phyloP scores from a whole-genome alignment of 75 land plant species.

The Picea glauca region DNA sequence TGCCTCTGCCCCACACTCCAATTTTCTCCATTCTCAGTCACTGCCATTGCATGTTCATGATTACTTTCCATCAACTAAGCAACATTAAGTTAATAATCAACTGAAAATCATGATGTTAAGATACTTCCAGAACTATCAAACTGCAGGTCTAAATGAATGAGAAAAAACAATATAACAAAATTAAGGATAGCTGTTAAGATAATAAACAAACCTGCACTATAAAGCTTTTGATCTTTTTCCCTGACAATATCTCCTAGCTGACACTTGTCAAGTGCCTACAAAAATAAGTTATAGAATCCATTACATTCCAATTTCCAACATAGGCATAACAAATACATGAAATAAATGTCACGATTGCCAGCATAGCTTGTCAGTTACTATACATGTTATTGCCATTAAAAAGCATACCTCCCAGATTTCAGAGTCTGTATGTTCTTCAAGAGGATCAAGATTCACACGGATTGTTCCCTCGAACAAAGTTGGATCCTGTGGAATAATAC shows the following conservation, averaged over 20 bases:
- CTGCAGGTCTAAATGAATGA: not conserved
- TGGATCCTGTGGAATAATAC: slow-evolving; percentile 91
- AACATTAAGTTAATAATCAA: not conserved
- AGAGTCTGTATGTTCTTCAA: slow-evolving; percentile 60
- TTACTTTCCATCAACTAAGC: not conserved
- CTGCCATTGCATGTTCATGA: slow-evolving; percentile 24
- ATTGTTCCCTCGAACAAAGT: slow-evolving; percentile 78
- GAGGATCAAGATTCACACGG: slow-evolving; percentile 77
- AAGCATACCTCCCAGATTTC: slow-evolving; percentile 76
- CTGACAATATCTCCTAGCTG: slow-evolving; percentile 75
- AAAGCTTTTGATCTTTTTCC: slow-evolving; percentile 55
- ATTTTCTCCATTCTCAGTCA: slow-evolving; percentile 89
- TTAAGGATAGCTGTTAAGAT: not conserved
- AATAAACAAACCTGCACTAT: slow-evolving; percentile 53
- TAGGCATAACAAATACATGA: no score
- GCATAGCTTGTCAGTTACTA: not conserved
- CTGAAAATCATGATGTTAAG: not conserved
- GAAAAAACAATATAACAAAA: not conserved
- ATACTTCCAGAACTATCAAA: not conserved
- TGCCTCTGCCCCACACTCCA: slow-evolving; percentile 96
- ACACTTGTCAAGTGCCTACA: slow-evolving; percentile 65
- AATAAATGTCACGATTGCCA: not conserved
- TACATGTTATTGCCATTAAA: not conserved
- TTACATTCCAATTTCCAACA: no score
- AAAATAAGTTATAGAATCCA: no score